Evolutionary conservation across 192 early-diverging fungal species (phyloP), one percentile per base, ranked within the genome.

Genomic region (Entomortierella parvispora): DNA sequence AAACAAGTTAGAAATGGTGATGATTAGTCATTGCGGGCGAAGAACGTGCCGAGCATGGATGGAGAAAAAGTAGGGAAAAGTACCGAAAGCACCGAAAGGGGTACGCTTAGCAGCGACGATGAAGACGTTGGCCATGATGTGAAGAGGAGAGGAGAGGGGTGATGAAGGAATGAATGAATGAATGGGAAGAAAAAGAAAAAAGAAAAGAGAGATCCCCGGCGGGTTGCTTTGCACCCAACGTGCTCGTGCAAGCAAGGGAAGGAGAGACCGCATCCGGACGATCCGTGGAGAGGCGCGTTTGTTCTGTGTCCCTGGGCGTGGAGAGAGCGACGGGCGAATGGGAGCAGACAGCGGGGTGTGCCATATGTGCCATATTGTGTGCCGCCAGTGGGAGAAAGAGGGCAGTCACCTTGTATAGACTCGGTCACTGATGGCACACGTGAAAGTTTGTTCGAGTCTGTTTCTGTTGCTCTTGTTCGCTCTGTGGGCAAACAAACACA

Each of bases 21-120:
- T 53, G 55, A 59, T 69, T 69, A 69, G 67, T 69, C 67, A 69
- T 59, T 34, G 58, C 17, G 23, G 33, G 14, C 44, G 11, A 4
- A 14, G 22, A 49, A 1, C 44, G 8, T 46, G 56, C 25, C n/a
- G 23, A 25, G 20, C 2, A 15, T 23, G 31, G 18, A 20, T n/a
- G 7, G 29, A 31, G 14, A 6, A 20, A 18, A 15, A 52, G 17
- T 1, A 37, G 1, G 14, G 34, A 6, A 28, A 31, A 37, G 5
- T 34, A 77, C 94, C 94, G 82, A 98, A 98, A 50, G 94, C 90
- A 31, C 96, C 96, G 58, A 97, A 95, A 40, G 97, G 92, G 20
- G 91, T 90, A 79, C 90, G 85, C 84, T 92, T 93, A 49, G 92
- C 92, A 47, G 92, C 89, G 49, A 93, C 84, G 53, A 93, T 93